These are phyloP conservation scores for Termitomyces sp. DNA, from an alignment of 768 basidiomycete species.

Conservation along the genomic window DNA sequence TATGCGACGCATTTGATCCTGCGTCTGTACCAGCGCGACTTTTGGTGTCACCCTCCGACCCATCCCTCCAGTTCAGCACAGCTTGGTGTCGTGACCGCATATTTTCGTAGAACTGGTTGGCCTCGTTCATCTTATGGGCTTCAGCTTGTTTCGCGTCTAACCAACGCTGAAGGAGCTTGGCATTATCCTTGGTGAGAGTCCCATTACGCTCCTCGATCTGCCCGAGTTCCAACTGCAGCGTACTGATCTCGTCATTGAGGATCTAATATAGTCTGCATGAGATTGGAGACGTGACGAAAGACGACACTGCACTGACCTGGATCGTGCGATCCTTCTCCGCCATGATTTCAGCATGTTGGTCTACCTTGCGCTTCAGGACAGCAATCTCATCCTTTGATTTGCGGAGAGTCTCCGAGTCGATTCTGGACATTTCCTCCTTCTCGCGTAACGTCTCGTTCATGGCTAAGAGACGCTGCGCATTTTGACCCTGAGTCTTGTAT, in stretches of 20 bases:
- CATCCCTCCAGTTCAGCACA: slow-evolving; percentile 55
- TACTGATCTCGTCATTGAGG: slow-evolving; percentile 92
- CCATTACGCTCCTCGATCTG: slow-evolving; percentile 87
- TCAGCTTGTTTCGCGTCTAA: slow-evolving; percentile 91
- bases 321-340: slow-evolving; percentile 84
- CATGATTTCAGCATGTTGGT: slow-evolving; percentile 84
- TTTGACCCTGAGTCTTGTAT: slow-evolving; percentile 95
- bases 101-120: slow-evolving; percentile 85
- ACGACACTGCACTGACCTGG: slow-evolving; percentile 55
- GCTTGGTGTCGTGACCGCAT: slow-evolving; percentile 74
- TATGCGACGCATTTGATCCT: slow-evolving; percentile 28
- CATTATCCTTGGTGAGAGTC: slow-evolving; percentile 89
- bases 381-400: slow-evolving; percentile 75
- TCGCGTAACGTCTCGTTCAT: slow-evolving; percentile 96
- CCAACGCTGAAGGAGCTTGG: slow-evolving; percentile 94
- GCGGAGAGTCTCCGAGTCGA: slow-evolving; percentile 77
- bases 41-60: slow-evolving; percentile 23
- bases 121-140: slow-evolving; percentile 94
- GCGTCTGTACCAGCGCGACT: slow-evolving; percentile 22
- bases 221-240: slow-evolving; percentile 85
- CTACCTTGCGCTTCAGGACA: slow-evolving; percentile 68
- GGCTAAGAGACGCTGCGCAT: slow-evolving; percentile 86
- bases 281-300: not conserved
- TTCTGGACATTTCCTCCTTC: slow-evolving; percentile 83
- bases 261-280: slow-evolving; percentile 45